Evolutionary conservation across 768 basidiomycete genomes (phyloP).

Genomic region (Podaxis carcinomalis): DNA sequence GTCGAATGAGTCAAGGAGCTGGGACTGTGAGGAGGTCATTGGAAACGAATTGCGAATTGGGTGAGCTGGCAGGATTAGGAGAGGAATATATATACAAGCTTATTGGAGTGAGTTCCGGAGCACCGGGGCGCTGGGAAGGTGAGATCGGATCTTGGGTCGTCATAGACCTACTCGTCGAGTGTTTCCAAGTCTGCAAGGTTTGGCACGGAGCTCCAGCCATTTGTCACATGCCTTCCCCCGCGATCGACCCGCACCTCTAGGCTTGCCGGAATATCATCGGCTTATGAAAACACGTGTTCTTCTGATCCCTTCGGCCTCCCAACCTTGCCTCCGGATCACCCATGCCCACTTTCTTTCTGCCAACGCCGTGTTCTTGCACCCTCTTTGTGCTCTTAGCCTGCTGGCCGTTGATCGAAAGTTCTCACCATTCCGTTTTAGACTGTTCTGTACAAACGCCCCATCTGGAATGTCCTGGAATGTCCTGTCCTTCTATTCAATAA

Average conservation of each 20-base stretch:
- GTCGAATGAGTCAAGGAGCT: constrained; percentile 45
- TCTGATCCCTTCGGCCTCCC: neutral
- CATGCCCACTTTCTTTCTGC: neutral
- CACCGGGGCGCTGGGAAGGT: neutral
- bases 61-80: neutral
- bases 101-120: neutral
- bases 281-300: neutral
- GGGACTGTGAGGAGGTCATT: constrained; percentile 20
- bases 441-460: neutral
- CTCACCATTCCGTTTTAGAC: neutral
- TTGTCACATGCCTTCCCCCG: constrained; percentile 8
- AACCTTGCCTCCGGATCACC: neutral
- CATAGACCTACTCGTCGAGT: neutral
- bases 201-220: neutral
- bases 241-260: constrained; percentile 4
- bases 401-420: neutral
- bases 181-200: neutral
- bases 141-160: constrained; percentile 10
- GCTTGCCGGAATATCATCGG: constrained; percentile 8
- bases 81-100: constrained; percentile 2
- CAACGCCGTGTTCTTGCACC: neutral
- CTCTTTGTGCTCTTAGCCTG: neutral
- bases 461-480: neutral
- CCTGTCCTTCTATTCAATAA: neutral
- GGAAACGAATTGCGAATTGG: constrained; percentile 9